Conservation (phyloP, 2,329 filamentous ascomycete genomes). For the Ophiocordyceps polyrhachis-furcata region DNA sequence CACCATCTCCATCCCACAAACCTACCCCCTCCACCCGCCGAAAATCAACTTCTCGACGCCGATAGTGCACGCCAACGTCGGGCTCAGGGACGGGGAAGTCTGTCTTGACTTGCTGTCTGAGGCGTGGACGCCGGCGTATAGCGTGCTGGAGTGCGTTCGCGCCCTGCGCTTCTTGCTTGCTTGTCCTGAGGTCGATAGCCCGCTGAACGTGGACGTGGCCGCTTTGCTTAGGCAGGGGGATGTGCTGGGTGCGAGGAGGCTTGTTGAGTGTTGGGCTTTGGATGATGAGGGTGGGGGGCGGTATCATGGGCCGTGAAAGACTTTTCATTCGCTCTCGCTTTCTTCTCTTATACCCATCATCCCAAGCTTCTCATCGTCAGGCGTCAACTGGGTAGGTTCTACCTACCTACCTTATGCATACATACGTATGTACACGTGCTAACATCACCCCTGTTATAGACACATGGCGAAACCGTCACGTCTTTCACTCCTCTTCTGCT, state of each 20-base stretch:
- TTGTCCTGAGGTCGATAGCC: conserved; percentile 52
- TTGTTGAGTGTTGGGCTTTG: conserved; percentile 53
- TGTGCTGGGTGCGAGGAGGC: conserved; percentile 42
- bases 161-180: conserved; percentile 47
- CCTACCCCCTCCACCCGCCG: conserved; percentile 66
- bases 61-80: conserved; percentile 69
- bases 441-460: too few species aligned
- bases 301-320: conserved; percentile 16
- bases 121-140: conserved; percentile 74
- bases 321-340: too few species aligned
- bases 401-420: too few species aligned
- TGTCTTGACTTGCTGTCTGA: conserved; percentile 73
- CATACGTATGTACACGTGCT: too few species aligned
- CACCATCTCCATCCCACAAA: conserved; percentile 51
- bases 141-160: conserved; percentile 54
- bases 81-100: conserved; percentile 61
- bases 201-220: conserved; percentile 64
- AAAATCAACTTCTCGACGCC: conserved; percentile 65
- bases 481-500: too few species aligned
- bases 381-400: too few species aligned
- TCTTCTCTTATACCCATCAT: too few species aligned
- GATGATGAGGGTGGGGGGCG: conserved; percentile 16
- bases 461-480: too few species aligned
- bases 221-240: conserved; percentile 52
- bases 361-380: too few species aligned